Conservation (phyloP, 176 grass and related monocot species). For the Bromus sterilis region DNA sequence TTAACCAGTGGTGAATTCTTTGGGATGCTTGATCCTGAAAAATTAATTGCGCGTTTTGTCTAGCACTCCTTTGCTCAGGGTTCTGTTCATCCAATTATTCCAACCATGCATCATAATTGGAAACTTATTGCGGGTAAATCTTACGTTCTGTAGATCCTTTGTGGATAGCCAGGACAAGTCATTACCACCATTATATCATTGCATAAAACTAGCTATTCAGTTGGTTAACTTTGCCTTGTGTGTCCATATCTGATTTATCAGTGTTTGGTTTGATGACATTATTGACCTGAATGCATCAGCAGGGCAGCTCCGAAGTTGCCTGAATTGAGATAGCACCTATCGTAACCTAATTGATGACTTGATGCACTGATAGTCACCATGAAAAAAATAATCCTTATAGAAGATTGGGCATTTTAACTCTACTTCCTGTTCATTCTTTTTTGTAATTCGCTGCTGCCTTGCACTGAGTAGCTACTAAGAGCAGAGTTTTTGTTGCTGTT, state of each 20-base stretch:
- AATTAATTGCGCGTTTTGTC: not conserved
- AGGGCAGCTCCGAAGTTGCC: not conserved
- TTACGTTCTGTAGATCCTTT: not conserved
- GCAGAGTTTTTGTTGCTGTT: not conserved
- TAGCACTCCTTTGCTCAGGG: not conserved
- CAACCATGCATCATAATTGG: not conserved
- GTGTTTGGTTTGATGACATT: not conserved
- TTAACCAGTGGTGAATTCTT: not conserved
- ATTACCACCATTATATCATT: not conserved
- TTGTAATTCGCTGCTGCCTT: not conserved
- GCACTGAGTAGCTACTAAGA: not conserved
- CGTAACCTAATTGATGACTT: not conserved
- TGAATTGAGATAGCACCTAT: not conserved
- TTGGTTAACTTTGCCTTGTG: conserved; percentile 10
- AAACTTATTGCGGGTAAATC: not conserved
- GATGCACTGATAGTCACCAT: not conserved
- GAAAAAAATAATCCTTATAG: not conserved
- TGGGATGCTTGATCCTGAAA: not conserved
- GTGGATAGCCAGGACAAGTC: not conserved
- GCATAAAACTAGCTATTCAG: not conserved
- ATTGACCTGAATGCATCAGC: not conserved
- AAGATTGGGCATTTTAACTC: not conserved
- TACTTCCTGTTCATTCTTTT: not conserved
- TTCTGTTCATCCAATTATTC: not conserved
- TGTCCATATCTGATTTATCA: not conserved